These are phyloP conservation scores for Drosera spatulata DNA, from an alignment of 179 eudicot genomes.

Conservation along the genomic window DNA sequence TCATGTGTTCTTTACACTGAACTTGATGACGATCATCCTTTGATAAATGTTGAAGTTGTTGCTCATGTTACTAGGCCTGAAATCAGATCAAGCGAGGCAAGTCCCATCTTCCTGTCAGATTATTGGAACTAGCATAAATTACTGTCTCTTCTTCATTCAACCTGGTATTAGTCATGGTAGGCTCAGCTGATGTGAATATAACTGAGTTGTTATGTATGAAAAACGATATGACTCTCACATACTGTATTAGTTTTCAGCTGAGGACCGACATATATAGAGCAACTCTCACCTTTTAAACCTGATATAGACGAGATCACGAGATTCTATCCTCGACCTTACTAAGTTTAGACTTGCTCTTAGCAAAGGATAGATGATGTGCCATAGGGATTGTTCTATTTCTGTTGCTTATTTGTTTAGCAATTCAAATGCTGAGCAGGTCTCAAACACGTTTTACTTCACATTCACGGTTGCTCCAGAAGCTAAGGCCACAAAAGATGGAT, in stretches of 20 bases:
- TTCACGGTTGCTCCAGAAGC: slow-evolving; percentile 77
- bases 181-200: background rate
- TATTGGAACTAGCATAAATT: background rate
- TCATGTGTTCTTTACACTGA: slow-evolving; percentile 92
- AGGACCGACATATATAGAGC: too few relatives aligned
- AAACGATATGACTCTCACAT: too few relatives aligned
- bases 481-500: slow-evolving; percentile 36
- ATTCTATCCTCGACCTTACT: too few relatives aligned
- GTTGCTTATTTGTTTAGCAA: too few relatives aligned
- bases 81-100: slow-evolving; percentile 87
- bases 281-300: too few relatives aligned
- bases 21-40: slow-evolving; percentile 60
- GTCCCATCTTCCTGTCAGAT: background rate
- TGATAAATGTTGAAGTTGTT: slow-evolving; percentile 84
- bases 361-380: too few relatives aligned
- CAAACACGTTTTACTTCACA: slow-evolving; percentile 86
- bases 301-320: too few relatives aligned
- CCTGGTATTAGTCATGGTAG: background rate
- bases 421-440: slow-evolving; percentile 42
- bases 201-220: too few relatives aligned
- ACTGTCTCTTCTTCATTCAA: too few relatives aligned
- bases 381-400: too few relatives aligned
- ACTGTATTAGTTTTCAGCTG: too few relatives aligned
- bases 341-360: too few relatives aligned
- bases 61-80: slow-evolving; percentile 99